Conservation (phyloP, 495 filamentous ascomycete genomes). For the Daldinia childiae region DNA sequence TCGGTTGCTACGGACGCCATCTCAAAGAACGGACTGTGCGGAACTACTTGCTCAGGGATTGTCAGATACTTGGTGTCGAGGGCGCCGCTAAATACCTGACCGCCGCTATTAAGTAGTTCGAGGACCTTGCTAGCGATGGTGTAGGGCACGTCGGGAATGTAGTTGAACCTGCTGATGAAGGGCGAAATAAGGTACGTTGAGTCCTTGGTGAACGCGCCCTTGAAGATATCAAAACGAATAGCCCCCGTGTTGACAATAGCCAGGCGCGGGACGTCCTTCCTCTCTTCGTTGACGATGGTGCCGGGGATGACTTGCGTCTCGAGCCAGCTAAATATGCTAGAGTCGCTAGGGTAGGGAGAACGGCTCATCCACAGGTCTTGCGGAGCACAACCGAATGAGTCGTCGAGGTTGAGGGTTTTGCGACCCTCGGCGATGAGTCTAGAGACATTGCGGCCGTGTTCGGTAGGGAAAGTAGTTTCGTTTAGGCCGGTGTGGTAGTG, state of each 20-base stretch:
- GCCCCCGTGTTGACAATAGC: constrained; percentile 88
- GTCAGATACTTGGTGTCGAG: constrained; percentile 49
- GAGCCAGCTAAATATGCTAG: constrained; percentile 84
- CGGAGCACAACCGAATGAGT: constrained; percentile 83
- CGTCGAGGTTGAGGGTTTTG: constrained; percentile 74
- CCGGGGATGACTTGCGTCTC: constrained; percentile 76
- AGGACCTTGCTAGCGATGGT: constrained; percentile 74
- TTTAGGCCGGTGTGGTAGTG: constrained; percentile 82
- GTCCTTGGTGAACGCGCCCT: constrained; percentile 87
- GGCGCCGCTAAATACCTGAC: constrained; percentile 60
- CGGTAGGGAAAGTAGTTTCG: constrained; percentile 76
- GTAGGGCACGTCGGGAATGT: constrained; percentile 82
- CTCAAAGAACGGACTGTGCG: constrained; percentile 22
- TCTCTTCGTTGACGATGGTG: constrained; percentile 55
- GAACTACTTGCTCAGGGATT: constrained; percentile 53
- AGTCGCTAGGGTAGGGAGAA: constrained; percentile 70
- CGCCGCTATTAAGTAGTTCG: constrained; percentile 76
- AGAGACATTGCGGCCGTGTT: constrained; percentile 77
- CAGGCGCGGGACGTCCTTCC: constrained; percentile 63
- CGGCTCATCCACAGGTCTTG: constrained; percentile 82
- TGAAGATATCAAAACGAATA: constrained; percentile 94
- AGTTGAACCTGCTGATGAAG: constrained; percentile 82
- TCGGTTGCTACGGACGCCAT: background rate
- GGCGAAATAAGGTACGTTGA: constrained; percentile 86
- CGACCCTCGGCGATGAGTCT: constrained; percentile 75